Evolutionary conservation across 2,329 filamentous ascomycete genomes (phyloP).

Genomic region (Ophiocordyceps camponoti-floridani): DNA sequence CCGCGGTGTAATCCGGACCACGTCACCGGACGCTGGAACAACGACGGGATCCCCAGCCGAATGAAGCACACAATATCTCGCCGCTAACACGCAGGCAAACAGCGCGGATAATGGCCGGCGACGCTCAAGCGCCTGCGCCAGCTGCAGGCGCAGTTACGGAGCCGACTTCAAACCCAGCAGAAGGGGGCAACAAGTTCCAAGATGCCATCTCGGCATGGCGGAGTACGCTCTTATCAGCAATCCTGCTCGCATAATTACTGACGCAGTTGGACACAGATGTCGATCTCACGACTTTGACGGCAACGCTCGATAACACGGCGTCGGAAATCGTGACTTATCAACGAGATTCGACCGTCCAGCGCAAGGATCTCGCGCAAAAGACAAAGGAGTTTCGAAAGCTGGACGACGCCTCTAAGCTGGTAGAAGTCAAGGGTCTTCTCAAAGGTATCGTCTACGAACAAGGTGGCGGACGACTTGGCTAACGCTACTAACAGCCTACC

Average conservation of each 20-base stretch:
- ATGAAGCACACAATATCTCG: not conserved
- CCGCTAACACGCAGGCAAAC: not conserved
- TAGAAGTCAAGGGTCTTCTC: conserved; percentile 74
- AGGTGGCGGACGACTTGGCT: conserved; percentile 1
- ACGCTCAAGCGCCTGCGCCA: conserved; percentile 9
- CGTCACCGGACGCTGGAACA: not conserved
- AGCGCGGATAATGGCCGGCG: conserved; percentile 12
- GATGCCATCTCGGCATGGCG: conserved; percentile 91
- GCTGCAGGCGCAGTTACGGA: conserved; percentile 6
- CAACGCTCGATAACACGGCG: conserved; percentile 79
- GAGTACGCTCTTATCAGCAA: conserved; percentile 34
- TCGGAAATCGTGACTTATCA: conserved; percentile 89
- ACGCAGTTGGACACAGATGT: conserved; percentile 40
- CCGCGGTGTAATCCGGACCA: not conserved
- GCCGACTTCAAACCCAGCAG: conserved; percentile 15
- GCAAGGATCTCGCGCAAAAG: conserved; percentile 96
- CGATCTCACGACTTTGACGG: conserved; percentile 68
- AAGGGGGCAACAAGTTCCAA: conserved; percentile 83
- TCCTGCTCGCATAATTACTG: conserved; percentile 2
- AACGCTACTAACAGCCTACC: conserved; percentile 49
- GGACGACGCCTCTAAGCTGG: conserved; percentile 71
- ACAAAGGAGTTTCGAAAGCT: conserved; percentile 95
- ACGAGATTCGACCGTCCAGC: conserved; percentile 83
- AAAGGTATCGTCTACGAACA: conserved; percentile 42
- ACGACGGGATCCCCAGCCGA: not conserved